Evolutionary conservation across 1,139 yeast species (phyloP).

Genomic region (Entelexis paramagnoliae): DNA sequence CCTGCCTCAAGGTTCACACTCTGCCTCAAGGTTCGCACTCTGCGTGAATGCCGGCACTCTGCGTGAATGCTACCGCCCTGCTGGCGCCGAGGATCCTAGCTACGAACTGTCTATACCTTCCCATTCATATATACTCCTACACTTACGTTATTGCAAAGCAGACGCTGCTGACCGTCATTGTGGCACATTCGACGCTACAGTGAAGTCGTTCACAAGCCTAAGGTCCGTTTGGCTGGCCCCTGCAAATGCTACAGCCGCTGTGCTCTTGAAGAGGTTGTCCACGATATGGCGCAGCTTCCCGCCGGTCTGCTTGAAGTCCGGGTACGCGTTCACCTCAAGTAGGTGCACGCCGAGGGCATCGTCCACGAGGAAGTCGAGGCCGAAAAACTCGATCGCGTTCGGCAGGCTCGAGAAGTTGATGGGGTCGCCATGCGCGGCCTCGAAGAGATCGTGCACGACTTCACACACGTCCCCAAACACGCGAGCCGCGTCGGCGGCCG

Average conservation of each 20-base stretch:
- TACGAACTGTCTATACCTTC: too few relatives aligned
- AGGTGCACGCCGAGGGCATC: constrained; percentile 45
- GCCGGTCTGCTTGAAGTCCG: constrained; percentile 96
- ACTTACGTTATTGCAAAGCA: too few relatives aligned
- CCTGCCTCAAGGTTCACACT: too few relatives aligned
- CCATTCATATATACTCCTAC: too few relatives aligned
- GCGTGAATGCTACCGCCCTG: too few relatives aligned
- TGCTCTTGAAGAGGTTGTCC: constrained; percentile 28
- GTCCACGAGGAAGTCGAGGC: constrained; percentile 75
- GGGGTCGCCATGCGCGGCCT: constrained; percentile 71
- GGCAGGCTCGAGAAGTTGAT: constrained; percentile 79
- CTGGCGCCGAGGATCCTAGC: too few relatives aligned
- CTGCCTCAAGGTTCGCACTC: too few relatives aligned
- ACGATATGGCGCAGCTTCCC: constrained; percentile 56
- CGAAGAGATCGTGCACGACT: constrained; percentile 60
- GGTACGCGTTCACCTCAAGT: constrained; percentile 84
- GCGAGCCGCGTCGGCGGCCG: constrained; percentile 36
- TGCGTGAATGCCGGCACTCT: too few relatives aligned
- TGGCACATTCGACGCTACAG: not conserved
- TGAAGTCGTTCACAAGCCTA: constrained; percentile 2
- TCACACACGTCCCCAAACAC: constrained; percentile 45
- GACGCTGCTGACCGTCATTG: too few relatives aligned
- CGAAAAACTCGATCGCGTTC: constrained; percentile 79
- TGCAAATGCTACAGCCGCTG: constrained; percentile 19
- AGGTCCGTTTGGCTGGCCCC: constrained; percentile 2